phyloP scores from a whole-genome alignment of 2,329 filamentous ascomycete genomes.

The Coniella vitis region DNA sequence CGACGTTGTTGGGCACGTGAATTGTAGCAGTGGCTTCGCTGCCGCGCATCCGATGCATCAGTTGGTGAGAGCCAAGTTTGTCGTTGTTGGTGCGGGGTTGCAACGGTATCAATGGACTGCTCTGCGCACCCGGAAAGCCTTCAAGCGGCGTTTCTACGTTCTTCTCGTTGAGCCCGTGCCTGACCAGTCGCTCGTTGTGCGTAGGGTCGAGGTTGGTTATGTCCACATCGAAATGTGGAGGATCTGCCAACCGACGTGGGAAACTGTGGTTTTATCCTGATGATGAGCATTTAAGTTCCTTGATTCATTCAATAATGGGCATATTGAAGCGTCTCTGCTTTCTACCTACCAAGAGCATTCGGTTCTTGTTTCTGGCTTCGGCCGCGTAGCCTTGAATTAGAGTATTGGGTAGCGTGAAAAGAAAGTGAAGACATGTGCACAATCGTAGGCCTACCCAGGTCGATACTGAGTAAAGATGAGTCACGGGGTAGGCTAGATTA shows the following conservation, averaged over 20 bases:
- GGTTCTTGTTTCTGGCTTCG: too few species aligned
- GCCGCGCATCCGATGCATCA: background rate
- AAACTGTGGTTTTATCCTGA: conserved; percentile 1
- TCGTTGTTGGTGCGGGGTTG: background rate
- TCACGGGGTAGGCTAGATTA: too few species aligned
- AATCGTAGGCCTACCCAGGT: too few species aligned
- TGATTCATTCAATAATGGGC: background rate
- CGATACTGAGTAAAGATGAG: too few species aligned
- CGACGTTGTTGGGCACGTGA: background rate
- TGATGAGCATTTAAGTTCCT: background rate
- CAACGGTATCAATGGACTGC: background rate
- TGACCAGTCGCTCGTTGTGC: background rate
- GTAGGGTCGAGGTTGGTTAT: conserved; percentile 1
- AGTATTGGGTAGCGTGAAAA: too few species aligned
- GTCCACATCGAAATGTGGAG: background rate
- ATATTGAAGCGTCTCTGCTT: background rate
- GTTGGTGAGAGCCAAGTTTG: background rate
- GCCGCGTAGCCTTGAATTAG: too few species aligned
- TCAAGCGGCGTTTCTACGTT: background rate
- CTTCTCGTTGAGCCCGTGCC: background rate
- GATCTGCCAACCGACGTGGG: background rate
- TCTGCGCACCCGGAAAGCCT: too few species aligned
- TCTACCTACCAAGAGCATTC: too few species aligned
- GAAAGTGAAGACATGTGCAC: too few species aligned
- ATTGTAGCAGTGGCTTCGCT: background rate